Evolutionary conservation across 2,329 filamentous ascomycete species (phyloP).

Genomic region (Colletotrichum godetiae): DNA sequence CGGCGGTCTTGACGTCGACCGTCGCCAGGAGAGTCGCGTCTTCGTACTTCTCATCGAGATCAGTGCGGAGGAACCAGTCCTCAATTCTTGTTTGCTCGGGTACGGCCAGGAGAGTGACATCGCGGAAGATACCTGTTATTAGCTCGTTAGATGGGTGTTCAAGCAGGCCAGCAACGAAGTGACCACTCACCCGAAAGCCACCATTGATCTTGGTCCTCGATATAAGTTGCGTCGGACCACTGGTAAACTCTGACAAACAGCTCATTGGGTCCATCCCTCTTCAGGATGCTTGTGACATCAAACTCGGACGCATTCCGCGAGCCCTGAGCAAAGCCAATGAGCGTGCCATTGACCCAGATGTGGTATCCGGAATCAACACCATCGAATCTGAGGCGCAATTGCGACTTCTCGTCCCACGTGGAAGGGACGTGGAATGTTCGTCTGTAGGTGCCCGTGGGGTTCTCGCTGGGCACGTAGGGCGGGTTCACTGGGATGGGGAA

Average conservation of each 20-base stretch:
- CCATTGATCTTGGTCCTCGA: slow-evolving; percentile 79
- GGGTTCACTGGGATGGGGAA: slow-evolving; percentile 75
- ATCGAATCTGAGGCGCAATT: slow-evolving; percentile 75
- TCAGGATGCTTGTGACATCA: slow-evolving; percentile 66
- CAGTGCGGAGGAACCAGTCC: slow-evolving; percentile 66
- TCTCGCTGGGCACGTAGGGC: slow-evolving; percentile 70
- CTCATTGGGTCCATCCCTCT: slow-evolving; percentile 57
- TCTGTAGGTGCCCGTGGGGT: slow-evolving; percentile 73
- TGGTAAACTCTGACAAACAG: slow-evolving; percentile 76
- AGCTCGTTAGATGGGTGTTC: neutral
- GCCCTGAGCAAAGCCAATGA: slow-evolving; percentile 77
- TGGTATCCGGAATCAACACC: slow-evolving; percentile 80
- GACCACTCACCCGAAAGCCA: slow-evolving; percentile 65
- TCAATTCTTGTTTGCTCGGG: slow-evolving; percentile 62
- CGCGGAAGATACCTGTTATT: slow-evolving; percentile 69
- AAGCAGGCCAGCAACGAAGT: too few relatives aligned
- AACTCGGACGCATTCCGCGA: slow-evolving; percentile 77
- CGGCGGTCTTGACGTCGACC: slow-evolving; percentile 53
- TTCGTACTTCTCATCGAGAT: slow-evolving; percentile 63
- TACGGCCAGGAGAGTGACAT: slow-evolving; percentile 71
- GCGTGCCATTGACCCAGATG: slow-evolving; percentile 72
- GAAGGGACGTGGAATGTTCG: slow-evolving; percentile 65
- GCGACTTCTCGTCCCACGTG: slow-evolving; percentile 54
- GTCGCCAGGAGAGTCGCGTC: slow-evolving; percentile 62
- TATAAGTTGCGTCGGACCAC: slow-evolving; percentile 76